Conservation (phyloP, 768 basidiomycete genomes). For the Mycena epipterygia region DNA sequence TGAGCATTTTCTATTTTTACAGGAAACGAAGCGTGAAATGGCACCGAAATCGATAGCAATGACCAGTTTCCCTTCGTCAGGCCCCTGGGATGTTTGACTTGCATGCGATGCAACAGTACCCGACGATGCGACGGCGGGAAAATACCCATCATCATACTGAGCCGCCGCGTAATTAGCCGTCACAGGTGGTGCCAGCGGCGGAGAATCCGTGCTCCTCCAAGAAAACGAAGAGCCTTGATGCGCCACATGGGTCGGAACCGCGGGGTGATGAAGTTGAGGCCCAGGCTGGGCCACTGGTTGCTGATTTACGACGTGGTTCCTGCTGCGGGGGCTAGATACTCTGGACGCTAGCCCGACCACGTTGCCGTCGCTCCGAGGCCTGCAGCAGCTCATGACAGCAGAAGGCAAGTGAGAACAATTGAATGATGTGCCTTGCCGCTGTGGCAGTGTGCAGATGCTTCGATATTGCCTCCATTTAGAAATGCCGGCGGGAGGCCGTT, state of each 20-base stretch:
- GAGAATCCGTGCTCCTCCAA: conserved; percentile 47
- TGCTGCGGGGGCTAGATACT: conserved; percentile 47
- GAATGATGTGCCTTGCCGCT: conserved; percentile 6
- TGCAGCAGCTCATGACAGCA: conserved; percentile 75
- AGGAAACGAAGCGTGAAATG: neutral
- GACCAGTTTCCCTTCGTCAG: conserved; percentile 84
- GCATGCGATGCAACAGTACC: conserved; percentile 23
- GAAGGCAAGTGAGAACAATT: conserved; percentile 3
- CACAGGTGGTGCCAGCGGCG: conserved; percentile 21
- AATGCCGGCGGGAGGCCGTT: conserved; percentile 17
- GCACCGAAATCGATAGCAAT: conserved; percentile 80
- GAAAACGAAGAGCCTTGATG: conserved; percentile 53
- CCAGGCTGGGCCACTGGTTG: conserved; percentile 65
- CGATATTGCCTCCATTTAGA: conserved; percentile 2
- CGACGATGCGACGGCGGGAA: conserved; percentile 5
- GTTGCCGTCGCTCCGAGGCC: conserved; percentile 44
- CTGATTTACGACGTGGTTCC: conserved; percentile 55
- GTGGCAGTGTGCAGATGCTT: conserved; percentile 7
- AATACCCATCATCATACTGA: conserved; percentile 29
- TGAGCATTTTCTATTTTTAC: neutral
- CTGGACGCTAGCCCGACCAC: conserved; percentile 46
- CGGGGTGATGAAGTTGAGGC: conserved; percentile 36
- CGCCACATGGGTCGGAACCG: conserved; percentile 57
- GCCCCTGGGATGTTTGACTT: conserved; percentile 35
- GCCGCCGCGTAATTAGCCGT: conserved; percentile 12